Evolutionary conservation across 2,329 filamentous ascomycete species (phyloP).

Genomic region (Penicillium frequentans): DNA sequence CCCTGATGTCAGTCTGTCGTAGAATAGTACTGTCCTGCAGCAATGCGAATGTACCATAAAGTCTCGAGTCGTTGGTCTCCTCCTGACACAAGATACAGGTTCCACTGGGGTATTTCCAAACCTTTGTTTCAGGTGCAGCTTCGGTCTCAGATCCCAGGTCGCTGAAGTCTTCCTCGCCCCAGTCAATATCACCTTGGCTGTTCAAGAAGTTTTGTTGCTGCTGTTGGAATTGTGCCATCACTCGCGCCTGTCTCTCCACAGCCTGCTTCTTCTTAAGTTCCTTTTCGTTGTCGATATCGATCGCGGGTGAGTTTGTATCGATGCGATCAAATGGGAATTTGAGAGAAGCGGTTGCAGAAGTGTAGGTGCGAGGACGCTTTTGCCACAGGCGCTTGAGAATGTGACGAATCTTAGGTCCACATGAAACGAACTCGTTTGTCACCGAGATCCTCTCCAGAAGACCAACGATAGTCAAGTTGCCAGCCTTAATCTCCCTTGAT

Average conservation of each 20-base stretch:
- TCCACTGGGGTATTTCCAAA: constrained; percentile 87
- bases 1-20: constrained; percentile 79
- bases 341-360: constrained; percentile 61
- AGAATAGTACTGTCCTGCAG: constrained; percentile 83
- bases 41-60: constrained; percentile 92
- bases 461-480: constrained; percentile 51
- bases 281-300: constrained; percentile 57
- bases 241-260: constrained; percentile 81
- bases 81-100: constrained; percentile 97
- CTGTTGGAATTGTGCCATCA: constrained; percentile 98
- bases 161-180: constrained; percentile 79
- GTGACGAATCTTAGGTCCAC: constrained; percentile 78
- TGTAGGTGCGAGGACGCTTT: constrained; percentile 73
- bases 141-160: constrained; percentile 55
- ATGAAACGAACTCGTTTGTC: constrained; percentile 76
- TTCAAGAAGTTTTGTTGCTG: constrained; percentile 95
- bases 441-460: constrained; percentile 55
- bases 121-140: constrained; percentile 64
- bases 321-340: constrained; percentile 72
- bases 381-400: constrained; percentile 84
- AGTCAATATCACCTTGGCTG: constrained; percentile 82
- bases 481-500: constrained; percentile 49
- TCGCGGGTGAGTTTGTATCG: constrained; percentile 78
- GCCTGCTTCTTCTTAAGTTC: constrained; percentile 90
- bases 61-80: constrained; percentile 81